phyloP scores from a whole-genome alignment of 2,329 filamentous ascomycete species.

The Aureobasidium sp. region DNA sequence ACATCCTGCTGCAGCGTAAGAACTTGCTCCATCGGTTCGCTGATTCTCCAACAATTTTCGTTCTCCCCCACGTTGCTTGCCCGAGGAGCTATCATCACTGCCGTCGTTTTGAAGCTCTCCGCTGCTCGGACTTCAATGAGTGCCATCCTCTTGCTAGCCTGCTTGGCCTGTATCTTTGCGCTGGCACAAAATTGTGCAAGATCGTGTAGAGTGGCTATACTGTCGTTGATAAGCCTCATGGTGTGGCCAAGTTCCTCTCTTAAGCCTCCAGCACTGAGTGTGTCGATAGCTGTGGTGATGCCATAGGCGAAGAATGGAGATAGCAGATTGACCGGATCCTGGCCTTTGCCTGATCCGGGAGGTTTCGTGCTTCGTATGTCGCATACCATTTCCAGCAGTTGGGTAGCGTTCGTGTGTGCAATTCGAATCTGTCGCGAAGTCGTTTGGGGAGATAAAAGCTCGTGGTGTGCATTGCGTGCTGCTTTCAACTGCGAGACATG shows the following conservation, averaged over 20 bases:
- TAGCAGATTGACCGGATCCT: slow-evolving; percentile 15
- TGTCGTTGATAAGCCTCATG: not conserved
- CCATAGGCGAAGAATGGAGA: slow-evolving; percentile 55
- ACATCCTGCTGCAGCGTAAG: slow-evolving; percentile 27
- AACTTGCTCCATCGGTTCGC: slow-evolving; percentile 27
- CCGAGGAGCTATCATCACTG: not conserved
- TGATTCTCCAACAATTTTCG: slow-evolving; percentile 25
- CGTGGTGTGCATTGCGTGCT: slow-evolving; percentile 52
- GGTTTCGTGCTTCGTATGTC: slow-evolving; percentile 28
- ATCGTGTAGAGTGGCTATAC: not conserved
- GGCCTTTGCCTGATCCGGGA: slow-evolving; percentile 7
- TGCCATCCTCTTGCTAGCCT: slow-evolving; percentile 12
- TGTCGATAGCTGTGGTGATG: slow-evolving; percentile 58
- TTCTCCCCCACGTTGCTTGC: not conserved
- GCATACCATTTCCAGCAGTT: slow-evolving; percentile 45
- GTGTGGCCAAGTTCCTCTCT: slow-evolving; percentile 7
- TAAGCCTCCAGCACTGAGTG: slow-evolving; percentile 54
- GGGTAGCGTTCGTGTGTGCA: slow-evolving; percentile 47
- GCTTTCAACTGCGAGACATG: slow-evolving; percentile 58
- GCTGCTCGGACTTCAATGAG: not conserved
- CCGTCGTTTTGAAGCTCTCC: not conserved
- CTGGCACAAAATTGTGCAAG: slow-evolving; percentile 12
- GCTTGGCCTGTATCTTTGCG: slow-evolving; percentile 4
- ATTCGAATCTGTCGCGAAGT: slow-evolving; percentile 42
- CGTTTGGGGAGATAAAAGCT: slow-evolving; percentile 36